phyloP scores from a whole-genome alignment of 2,329 filamentous ascomycete genomes.

The Aspergillus oerlinghausenensis region DNA sequence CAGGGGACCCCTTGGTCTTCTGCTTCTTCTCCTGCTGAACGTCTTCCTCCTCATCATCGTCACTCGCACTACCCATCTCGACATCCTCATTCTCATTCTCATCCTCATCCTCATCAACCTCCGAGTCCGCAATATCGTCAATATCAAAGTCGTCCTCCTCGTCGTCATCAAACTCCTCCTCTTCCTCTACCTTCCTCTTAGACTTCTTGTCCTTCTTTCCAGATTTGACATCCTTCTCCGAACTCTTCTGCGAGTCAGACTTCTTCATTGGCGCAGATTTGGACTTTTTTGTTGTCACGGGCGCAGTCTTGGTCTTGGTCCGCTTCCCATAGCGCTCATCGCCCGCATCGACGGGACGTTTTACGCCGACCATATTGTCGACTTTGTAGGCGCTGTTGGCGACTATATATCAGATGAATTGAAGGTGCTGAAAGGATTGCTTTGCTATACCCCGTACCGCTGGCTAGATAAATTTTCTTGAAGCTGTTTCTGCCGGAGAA shows the following conservation, averaged over 20 bases:
- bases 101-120: slow-evolving; percentile 45
- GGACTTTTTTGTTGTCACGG: slow-evolving; percentile 22
- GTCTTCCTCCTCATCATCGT: slow-evolving; percentile 35
- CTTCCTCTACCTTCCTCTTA: slow-evolving; percentile 33
- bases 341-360: slow-evolving; percentile 35
- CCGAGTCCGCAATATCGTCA: slow-evolving; percentile 45
- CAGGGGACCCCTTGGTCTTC: slow-evolving; percentile 14
- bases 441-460: slow-evolving; percentile 1
- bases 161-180: slow-evolving; percentile 46
- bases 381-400: not conserved
- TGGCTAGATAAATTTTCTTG: slow-evolving; percentile 8
- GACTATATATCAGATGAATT: not conserved
- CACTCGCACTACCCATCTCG: slow-evolving; percentile 31
- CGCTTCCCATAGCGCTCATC: slow-evolving; percentile 40
- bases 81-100: slow-evolving; percentile 48
- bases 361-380: slow-evolving; percentile 36
- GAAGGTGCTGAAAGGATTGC: not conserved
- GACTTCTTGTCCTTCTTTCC: slow-evolving; percentile 32
- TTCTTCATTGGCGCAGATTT: slow-evolving; percentile 27
- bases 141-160: slow-evolving; percentile 54
- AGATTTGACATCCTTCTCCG: slow-evolving; percentile 28
- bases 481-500: slow-evolving; percentile 5
- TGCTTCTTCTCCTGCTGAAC: slow-evolving; percentile 21
- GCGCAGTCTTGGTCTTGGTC: slow-evolving; percentile 27
- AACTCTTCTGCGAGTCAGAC: slow-evolving; percentile 12